These are phyloP conservation scores for Fusarium anguioides DNA, from an alignment of 2,329 filamentous ascomycete genomes.

Conservation along the genomic window DNA sequence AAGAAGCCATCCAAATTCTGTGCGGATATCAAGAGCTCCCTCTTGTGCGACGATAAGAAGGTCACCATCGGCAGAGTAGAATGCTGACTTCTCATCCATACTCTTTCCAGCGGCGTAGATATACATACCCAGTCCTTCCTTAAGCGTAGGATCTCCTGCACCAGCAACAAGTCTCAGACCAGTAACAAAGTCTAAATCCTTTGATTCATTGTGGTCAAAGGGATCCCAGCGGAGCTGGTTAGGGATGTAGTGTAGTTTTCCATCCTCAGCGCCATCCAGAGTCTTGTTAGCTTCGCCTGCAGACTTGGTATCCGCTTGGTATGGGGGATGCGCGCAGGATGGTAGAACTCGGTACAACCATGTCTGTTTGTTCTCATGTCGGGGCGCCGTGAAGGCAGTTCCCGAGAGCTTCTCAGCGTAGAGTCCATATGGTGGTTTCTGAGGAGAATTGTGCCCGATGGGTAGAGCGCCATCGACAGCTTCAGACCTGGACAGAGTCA, in stretches of 20 bases:
- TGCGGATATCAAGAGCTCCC: constrained; percentile 79
- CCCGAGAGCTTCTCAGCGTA: constrained; percentile 85
- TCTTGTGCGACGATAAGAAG: constrained; percentile 81
- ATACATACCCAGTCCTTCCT: constrained; percentile 82
- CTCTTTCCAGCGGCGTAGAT: constrained; percentile 82
- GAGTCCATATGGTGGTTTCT: constrained; percentile 80
- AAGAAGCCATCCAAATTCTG: constrained; percentile 78
- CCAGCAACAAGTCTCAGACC: constrained; percentile 79
- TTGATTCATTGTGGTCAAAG: constrained; percentile 75
- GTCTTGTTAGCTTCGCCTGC: constrained; percentile 43
- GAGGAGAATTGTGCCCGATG: constrained; percentile 81
- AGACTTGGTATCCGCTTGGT: constrained; percentile 56
- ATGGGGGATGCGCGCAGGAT: constrained; percentile 70
- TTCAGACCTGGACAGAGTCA: constrained; percentile 69
- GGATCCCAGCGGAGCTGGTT: constrained; percentile 88
- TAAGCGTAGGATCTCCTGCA: constrained; percentile 82
- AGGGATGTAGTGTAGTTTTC: constrained; percentile 59
- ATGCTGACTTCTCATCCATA: constrained; percentile 80
- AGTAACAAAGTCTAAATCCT: constrained; percentile 62
- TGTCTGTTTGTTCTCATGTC: constrained; percentile 75
- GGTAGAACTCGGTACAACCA: constrained; percentile 79
- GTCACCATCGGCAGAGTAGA: constrained; percentile 87
- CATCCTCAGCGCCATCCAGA: constrained; percentile 34
- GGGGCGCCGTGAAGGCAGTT: constrained; percentile 76
- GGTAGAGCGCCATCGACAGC: constrained; percentile 80